These are phyloP conservation scores for Ophiostoma ips DNA, from an alignment of 2,329 filamentous ascomycete species.

Conservation along the genomic window DNA sequence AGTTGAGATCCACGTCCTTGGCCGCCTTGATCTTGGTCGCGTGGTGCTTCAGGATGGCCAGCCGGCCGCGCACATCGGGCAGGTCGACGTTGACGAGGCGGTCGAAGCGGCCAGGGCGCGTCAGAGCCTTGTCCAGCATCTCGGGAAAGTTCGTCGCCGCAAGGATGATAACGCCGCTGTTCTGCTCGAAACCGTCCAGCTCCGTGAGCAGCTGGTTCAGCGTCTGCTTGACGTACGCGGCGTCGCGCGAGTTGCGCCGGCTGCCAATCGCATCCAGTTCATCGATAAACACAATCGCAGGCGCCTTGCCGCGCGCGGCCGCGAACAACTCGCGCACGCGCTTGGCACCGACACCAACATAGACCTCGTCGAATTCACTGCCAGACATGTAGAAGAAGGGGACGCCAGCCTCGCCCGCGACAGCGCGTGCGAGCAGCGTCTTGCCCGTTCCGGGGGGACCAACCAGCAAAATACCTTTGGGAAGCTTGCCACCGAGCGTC, in stretches of 20 bases:
- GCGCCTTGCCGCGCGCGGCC: conserved; percentile 23
- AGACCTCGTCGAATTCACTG: conserved; percentile 96
- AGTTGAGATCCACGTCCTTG: conserved; percentile 66
- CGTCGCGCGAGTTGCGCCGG: conserved; percentile 83
- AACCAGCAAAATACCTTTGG: conserved; percentile 89
- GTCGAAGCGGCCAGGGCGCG: conserved; percentile 88
- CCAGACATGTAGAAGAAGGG: conserved; percentile 99
- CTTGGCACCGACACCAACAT: conserved; percentile 70
- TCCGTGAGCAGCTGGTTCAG: conserved; percentile 95
- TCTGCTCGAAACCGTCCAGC: conserved; percentile 91
- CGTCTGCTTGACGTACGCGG: conserved; percentile 92
- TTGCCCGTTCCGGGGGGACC: conserved; percentile 96
- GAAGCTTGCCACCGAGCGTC: conserved; percentile 86
- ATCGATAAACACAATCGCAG: conserved; percentile 67
- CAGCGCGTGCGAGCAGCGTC: conserved; percentile 85
- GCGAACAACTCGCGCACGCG: conserved; percentile 57
- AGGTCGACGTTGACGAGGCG: conserved; percentile 79
- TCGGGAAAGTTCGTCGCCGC: conserved; percentile 94
- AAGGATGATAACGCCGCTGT: conserved; percentile 87
- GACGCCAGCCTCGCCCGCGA: conserved; percentile 91
- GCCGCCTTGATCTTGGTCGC: conserved; percentile 78
- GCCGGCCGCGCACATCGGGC: conserved; percentile 82
- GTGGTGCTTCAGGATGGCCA: conserved; percentile 88
- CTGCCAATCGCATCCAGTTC: conserved; percentile 88
- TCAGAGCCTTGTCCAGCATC: conserved; percentile 85